Conservation (phyloP, 495 filamentous ascomycete genomes). For the Aspergillus mulundensis region DNA sequence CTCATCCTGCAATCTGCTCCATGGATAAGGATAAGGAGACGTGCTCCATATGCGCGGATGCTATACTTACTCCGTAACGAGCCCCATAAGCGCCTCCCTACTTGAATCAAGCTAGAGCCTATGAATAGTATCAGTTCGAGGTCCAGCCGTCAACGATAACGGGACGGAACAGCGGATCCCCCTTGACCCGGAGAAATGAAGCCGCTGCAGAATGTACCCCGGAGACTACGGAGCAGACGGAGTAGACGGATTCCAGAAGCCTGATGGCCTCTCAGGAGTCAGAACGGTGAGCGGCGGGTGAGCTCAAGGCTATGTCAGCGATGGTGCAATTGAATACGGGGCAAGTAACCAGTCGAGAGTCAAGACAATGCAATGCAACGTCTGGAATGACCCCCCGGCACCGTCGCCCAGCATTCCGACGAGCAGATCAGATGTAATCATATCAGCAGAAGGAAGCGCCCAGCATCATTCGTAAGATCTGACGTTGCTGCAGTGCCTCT, state of each 20-base stretch:
- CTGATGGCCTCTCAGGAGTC: too few species aligned
- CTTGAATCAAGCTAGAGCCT: not conserved
- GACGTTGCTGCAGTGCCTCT: not conserved
- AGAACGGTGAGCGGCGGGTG: too few species aligned
- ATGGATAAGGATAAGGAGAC: too few species aligned
- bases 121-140: not conserved
- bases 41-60: too few species aligned
- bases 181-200: not conserved
- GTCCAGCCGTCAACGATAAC: not conserved
- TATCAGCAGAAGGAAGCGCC: not conserved
- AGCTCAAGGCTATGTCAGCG: slow-evolving; percentile 1
- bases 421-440: not conserved
- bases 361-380: not conserved
- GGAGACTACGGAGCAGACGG: too few species aligned
- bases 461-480: not conserved
- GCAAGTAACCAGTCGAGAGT: not conserved
- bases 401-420: not conserved
- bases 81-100: not conserved
- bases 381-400: too few species aligned
- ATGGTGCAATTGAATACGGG: not conserved
- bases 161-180: not conserved
- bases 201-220: not conserved
- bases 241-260: too few species aligned
- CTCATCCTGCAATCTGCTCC: too few species aligned
- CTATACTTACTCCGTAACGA: too few species aligned